Base-by-base conservation (phyloP, 2,329 filamentous ascomycete genomes). In the Diaporthe sp. region DNA sequence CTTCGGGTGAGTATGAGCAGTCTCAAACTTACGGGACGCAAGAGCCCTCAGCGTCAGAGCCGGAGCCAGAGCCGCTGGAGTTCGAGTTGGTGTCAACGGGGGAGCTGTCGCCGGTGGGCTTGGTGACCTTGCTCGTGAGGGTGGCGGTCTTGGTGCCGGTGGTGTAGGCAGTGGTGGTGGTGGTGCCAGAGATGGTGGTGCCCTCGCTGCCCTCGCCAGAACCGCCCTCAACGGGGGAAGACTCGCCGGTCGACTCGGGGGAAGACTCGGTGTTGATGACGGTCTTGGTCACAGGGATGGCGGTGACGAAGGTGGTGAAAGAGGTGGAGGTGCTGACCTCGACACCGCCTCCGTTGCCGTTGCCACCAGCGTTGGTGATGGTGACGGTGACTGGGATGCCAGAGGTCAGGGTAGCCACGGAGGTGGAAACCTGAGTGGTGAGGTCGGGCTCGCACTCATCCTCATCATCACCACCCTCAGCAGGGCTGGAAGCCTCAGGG, bases 381-480 rank as follows among this genome's bases (percentile, higher is more conserved):
- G 79, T 79, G 15, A 78, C 75, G 47, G 74, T 74, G 25, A 75
- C 68, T 55, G 80, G 80, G 67, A 80, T 72, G 37, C 78, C 77
- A 31, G 77, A 72, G 42, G 78, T 79, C 44, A 81, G 55, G 63
- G 81, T 82, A n/a, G 80, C 78, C 70, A 78, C 76, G 65, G 80
- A 55, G 25, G 79, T 78, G 67, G 79, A 79, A 53, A 80, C 47
- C 70, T 82, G 73, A 49, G 79, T 80, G 74, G 79, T 81, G 67
- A 80, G 78, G 22, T 76, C 75, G n/a, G 74, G 68, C 75, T 75
- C 68, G 68, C 75, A 76, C 37, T 44, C 55, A 51, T 76, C 74
- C 20, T 73, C 71, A 28, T 76, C 75, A 22, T 61, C 75, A 22
- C 53, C 60, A 47, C 42, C 42, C 28, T 25, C 10, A 9, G 53